Conservation (phyloP, 1,284 basidiomycete genomes). For the Laetiporus sulphureus region DNA sequence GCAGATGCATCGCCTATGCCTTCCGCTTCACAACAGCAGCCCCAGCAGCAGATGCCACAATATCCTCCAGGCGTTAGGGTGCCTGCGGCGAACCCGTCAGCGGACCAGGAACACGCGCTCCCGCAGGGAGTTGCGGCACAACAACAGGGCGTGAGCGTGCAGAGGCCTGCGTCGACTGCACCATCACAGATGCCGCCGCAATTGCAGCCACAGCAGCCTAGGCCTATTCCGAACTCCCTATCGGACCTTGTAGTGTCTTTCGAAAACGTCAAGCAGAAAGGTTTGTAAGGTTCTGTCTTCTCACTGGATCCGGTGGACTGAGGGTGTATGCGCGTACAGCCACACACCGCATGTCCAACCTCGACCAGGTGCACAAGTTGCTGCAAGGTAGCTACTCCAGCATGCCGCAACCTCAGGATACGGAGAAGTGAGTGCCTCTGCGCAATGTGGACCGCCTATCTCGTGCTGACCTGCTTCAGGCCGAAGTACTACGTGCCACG, state of each 20-base stretch:
- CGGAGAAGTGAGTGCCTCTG: slow-evolving; percentile 72
- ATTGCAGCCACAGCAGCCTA: slow-evolving; percentile 21
- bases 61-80: slow-evolving; percentile 69
- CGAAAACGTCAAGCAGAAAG: slow-evolving; percentile 94
- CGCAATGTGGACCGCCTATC: neutral
- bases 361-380: slow-evolving; percentile 87
- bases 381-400: slow-evolving; percentile 86
- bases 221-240: slow-evolving; percentile 72
- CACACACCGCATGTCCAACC: slow-evolving; percentile 76
- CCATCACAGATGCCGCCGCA: slow-evolving; percentile 26
- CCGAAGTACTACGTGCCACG: slow-evolving; percentile 96
- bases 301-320: no score
- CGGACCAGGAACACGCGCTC: slow-evolving; percentile 14
- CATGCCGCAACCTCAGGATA: slow-evolving; percentile 90
- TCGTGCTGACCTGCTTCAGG: slow-evolving; percentile 34
- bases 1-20: slow-evolving; percentile 23
- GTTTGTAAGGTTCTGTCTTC: no score
- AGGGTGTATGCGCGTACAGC: no score
- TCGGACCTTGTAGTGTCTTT: slow-evolving; percentile 94
- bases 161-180: slow-evolving; percentile 27
- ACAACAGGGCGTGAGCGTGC: slow-evolving; percentile 14
- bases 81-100: slow-evolving; percentile 25
- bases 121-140: slow-evolving; percentile 22
- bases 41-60: slow-evolving; percentile 31
- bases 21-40: slow-evolving; percentile 21